These are phyloP conservation scores for Lachnellula occidentalis DNA, from an alignment of 2,329 filamentous ascomycete species.

Conservation along the genomic window DNA sequence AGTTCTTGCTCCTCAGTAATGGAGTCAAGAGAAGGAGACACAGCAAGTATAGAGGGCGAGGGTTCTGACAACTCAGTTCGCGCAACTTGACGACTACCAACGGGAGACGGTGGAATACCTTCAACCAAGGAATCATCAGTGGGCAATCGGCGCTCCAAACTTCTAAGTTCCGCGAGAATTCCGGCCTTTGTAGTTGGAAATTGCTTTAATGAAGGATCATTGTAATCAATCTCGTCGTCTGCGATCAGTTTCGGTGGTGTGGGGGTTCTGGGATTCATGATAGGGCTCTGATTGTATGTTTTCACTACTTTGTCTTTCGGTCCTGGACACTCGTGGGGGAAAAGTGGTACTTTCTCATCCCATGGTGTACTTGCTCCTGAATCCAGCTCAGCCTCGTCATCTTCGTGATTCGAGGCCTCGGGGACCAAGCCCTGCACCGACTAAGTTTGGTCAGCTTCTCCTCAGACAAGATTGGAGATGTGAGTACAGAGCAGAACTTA, in stretches of 20 bases:
- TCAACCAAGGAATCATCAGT: slow-evolving; percentile 20
- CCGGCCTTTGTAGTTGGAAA: slow-evolving; percentile 26
- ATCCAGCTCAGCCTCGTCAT: neutral
- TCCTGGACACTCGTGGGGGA: slow-evolving; percentile 26
- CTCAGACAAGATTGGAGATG: neutral
- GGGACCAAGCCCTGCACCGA: neutral
- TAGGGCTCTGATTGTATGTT: neutral
- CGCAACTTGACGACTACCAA: slow-evolving; percentile 9
- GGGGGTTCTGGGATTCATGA: slow-evolving; percentile 2
- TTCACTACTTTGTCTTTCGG: slow-evolving; percentile 11
- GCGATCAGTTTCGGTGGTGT: slow-evolving; percentile 2
- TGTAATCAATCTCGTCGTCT: slow-evolving; percentile 18
- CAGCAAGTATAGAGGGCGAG: slow-evolving; percentile 13
- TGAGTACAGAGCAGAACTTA: slow-evolving; percentile 1
- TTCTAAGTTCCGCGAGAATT: slow-evolving; percentile 22
- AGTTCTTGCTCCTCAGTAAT: slow-evolving; percentile 23
- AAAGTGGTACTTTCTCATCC: slow-evolving; percentile 27
- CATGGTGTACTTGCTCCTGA: slow-evolving; percentile 19
- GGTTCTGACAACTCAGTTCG: slow-evolving; percentile 1
- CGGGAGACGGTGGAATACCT: slow-evolving; percentile 17
- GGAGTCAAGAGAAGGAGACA: slow-evolving; percentile 22
- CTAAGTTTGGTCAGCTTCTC: neutral
- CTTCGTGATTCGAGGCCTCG: neutral
- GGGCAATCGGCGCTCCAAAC: slow-evolving; percentile 20
- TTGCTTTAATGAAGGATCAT: slow-evolving; percentile 26